Evolutionary conservation across 345 rosid species (phyloP), one percentile per base, ranked within the genome.

Genomic region (Populus tremula): DNA sequence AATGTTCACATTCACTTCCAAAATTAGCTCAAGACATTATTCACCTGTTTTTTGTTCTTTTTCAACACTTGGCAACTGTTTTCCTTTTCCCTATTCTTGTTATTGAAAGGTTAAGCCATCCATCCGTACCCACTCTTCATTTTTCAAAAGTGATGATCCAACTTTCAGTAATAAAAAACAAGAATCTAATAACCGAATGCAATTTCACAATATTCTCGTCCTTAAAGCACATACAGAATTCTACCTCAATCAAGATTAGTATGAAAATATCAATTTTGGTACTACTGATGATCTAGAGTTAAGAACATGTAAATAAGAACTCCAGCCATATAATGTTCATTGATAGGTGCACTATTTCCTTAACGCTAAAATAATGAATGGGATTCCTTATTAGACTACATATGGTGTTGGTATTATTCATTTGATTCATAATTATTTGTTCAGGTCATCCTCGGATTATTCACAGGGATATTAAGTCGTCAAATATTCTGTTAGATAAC

Each of bases 391-490:
- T 13, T 59, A 23, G n/a, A 13, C 35, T 65, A 16, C 21, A 65
- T 16, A 65, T 33, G 39, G 41, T 31, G 39, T 33, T 16, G 69
- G 38, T 31, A 3, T 13, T 35, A 31, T 39, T 70, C 67, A 45
- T 82, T 45, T 83, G 39, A 35, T 74, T 64, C 3, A 13, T 36
- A 64, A 18, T 67, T 68, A 27, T 65, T 25, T 49, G 69, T 77
- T 71, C 71, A 93, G 99, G 99, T 72, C 91, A 90, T 87, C 99
- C 99, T 77, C 97, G 99, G 54, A 84, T 95, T 75, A 88, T 95
- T 79, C 99, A 95, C 85, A 89, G 99, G 82, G 99, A 95, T 82
- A 95, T 95, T 84, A 95, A 95, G 85, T 93, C 99, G 66, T 87
- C 98, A 39, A 95, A 95, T 86, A 95, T 95, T 87, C 99, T 95